phyloP scores from a whole-genome alignment of 768 basidiomycete genomes.

The Psilocybe azurescens region DNA sequence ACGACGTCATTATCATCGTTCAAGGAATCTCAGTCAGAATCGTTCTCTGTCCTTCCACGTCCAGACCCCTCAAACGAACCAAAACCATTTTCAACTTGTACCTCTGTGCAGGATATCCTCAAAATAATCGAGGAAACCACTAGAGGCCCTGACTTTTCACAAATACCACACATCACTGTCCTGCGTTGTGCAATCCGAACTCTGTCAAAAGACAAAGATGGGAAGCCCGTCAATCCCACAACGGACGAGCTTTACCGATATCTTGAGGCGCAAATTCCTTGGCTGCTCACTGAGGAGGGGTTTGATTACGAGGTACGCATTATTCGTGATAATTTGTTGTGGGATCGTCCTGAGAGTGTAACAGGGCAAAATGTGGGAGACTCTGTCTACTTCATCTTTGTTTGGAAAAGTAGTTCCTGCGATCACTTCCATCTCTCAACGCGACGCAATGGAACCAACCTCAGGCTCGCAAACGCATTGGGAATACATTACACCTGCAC shows the following conservation, averaged over 20 bases:
- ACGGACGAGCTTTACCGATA: constrained; percentile 65
- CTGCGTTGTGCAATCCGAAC: constrained; percentile 69
- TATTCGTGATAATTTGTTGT: neutral
- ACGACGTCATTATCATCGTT: constrained; percentile 59
- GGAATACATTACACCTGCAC: constrained; percentile 42
- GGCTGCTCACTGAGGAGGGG: constrained; percentile 59
- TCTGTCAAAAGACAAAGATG: constrained; percentile 41
- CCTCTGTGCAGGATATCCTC: constrained; percentile 49
- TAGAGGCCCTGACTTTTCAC: constrained; percentile 31
- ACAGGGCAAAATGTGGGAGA: constrained; percentile 64
- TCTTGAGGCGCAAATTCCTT: constrained; percentile 62
- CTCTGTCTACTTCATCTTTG: constrained; percentile 54
- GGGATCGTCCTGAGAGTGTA: neutral
- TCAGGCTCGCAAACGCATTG: constrained; percentile 34
- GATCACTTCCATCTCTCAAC: constrained; percentile 22
- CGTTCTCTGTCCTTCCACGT: constrained; percentile 62
- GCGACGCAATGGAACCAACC: constrained; percentile 14
- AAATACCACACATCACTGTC: constrained; percentile 56
- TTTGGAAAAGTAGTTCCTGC: constrained; percentile 46
- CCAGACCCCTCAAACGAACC: constrained; percentile 56
- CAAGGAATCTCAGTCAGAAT: constrained; percentile 59
- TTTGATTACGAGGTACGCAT: constrained; percentile 57
- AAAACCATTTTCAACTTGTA: constrained; percentile 45
- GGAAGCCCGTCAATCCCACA: constrained; percentile 43
- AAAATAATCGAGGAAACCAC: constrained; percentile 24